Evolutionary conservation across 192 early-diverging fungal genomes (phyloP).

Genomic region (Backusella luteola): DNA sequence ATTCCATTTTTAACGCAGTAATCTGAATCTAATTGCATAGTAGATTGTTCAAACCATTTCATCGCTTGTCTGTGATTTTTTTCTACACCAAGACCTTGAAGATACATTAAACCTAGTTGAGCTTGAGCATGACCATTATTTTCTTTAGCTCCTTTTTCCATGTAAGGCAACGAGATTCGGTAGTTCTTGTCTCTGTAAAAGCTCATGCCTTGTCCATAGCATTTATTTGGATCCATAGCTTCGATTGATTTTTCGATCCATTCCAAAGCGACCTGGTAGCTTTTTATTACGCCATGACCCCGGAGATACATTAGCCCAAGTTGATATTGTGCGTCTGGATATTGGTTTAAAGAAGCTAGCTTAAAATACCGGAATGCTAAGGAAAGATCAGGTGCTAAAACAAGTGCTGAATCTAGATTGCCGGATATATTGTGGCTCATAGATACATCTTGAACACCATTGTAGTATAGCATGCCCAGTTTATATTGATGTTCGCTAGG

Average conservation of each 20-base stretch:
- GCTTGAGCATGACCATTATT: not conserved
- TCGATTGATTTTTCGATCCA: not conserved
- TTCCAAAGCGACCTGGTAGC: too few relatives aligned
- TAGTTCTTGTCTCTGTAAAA: not conserved
- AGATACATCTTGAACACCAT: too few relatives aligned
- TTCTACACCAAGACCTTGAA: not conserved
- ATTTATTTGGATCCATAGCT: not conserved
- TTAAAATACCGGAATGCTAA: too few relatives aligned
- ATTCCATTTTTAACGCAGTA: too few relatives aligned
- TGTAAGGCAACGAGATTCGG: not conserved
- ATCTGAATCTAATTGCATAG: too few relatives aligned
- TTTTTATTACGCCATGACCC: too few relatives aligned
- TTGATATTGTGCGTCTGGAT: too few relatives aligned
- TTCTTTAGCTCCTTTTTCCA: not conserved
- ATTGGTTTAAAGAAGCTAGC: too few relatives aligned
- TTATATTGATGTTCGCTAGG: not conserved
- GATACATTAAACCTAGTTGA: not conserved
- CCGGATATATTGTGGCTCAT: too few relatives aligned
- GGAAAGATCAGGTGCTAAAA: too few relatives aligned
- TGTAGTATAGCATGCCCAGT: not conserved
- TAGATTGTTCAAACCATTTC: not conserved
- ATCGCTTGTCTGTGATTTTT: not conserved
- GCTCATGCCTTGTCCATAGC: not conserved
- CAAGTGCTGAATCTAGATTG: too few relatives aligned
- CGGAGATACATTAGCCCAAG: too few relatives aligned